These are phyloP conservation scores for Raffaelea deltoideospora DNA, from an alignment of 2,329 filamentous ascomycete species.

Conservation along the genomic window DNA sequence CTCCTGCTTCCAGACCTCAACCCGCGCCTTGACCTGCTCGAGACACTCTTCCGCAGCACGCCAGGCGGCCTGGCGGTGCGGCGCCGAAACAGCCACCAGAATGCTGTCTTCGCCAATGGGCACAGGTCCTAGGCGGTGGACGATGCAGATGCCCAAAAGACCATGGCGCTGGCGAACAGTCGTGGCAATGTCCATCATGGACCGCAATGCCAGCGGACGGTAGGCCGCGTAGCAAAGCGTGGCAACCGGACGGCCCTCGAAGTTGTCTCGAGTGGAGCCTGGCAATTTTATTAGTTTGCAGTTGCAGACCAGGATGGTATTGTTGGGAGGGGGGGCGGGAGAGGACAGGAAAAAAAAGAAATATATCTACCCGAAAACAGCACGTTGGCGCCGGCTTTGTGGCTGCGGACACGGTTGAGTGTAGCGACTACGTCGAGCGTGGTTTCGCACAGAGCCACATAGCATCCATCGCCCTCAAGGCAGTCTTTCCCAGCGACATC, in stretches of 20 bases:
- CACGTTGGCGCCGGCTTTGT: slow-evolving; percentile 61
- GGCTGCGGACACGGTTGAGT: slow-evolving; percentile 55
- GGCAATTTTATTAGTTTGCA: slow-evolving; percentile 6
- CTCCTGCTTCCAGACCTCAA: slow-evolving; percentile 94
- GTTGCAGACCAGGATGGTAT: slow-evolving; percentile 2
- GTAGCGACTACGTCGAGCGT: slow-evolving; percentile 39
- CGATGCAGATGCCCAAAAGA: slow-evolving; percentile 60
- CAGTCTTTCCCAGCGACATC: too few relatives aligned
- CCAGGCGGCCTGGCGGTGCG: slow-evolving; percentile 79
- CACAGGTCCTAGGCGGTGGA: slow-evolving; percentile 73
- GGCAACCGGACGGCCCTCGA: slow-evolving; percentile 54
- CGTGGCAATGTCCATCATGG: slow-evolving; percentile 49
- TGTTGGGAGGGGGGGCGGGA: too few relatives aligned
- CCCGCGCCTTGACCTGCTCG: slow-evolving; percentile 68
- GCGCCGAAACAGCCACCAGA: slow-evolving; percentile 68
- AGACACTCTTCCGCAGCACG: slow-evolving; percentile 75
- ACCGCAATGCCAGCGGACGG: slow-evolving; percentile 50
- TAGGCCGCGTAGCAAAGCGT: slow-evolving; percentile 67
- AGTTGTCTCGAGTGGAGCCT: slow-evolving; percentile 68
- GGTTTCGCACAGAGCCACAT: slow-evolving; percentile 53
- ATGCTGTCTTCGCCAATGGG: slow-evolving; percentile 91
- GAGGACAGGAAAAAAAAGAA: slow-evolving; percentile 4
- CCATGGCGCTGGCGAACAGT: slow-evolving; percentile 42
- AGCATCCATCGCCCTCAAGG: slow-evolving; percentile 38
- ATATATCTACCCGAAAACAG: slow-evolving; percentile 48